phyloP scores from a whole-genome alignment of 805 yeast species.

The Pichia nanzhaoensis region DNA sequence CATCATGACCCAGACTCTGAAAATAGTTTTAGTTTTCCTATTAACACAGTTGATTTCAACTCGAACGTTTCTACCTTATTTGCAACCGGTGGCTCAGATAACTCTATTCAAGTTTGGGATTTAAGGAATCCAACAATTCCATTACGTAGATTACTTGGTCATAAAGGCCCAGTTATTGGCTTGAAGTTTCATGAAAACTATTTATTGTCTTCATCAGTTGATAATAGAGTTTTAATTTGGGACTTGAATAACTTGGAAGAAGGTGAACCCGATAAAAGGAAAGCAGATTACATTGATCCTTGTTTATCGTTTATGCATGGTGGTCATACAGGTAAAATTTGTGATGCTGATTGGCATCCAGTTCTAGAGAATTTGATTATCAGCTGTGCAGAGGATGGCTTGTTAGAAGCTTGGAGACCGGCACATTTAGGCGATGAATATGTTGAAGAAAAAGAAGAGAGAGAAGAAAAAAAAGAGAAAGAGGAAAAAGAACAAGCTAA shows the following conservation, averaged over 20 bases:
- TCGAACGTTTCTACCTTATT: slow-evolving; percentile 47
- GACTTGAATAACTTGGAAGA: slow-evolving; percentile 55
- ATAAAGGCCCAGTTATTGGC: slow-evolving; percentile 48
- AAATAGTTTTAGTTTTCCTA: slow-evolving; percentile 19
- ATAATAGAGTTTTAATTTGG: slow-evolving; percentile 71
- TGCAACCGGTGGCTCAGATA: slow-evolving; percentile 76
- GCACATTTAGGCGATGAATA: slow-evolving; percentile 39
- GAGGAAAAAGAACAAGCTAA: slow-evolving; percentile 22
- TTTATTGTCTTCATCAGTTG: slow-evolving; percentile 55
- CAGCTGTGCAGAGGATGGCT: slow-evolving; percentile 68
- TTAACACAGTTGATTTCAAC: slow-evolving; percentile 64
- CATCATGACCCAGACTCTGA: slow-evolving; percentile 41
- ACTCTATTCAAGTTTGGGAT: slow-evolving; percentile 69
- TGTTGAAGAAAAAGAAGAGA: slow-evolving; percentile 35
- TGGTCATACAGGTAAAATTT: slow-evolving; percentile 69
- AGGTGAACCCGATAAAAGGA: slow-evolving; percentile 49
- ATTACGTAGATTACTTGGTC: slow-evolving; percentile 62
- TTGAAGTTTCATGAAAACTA: slow-evolving; percentile 41
- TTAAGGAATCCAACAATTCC: slow-evolving; percentile 55
- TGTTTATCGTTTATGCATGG: slow-evolving; percentile 77
- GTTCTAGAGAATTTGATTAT: slow-evolving; percentile 49
- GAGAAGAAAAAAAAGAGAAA: slow-evolving; percentile 28
- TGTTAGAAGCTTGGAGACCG: slow-evolving; percentile 73
- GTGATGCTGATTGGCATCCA: slow-evolving; percentile 66
- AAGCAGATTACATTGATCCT: slow-evolving; percentile 60